phyloP scores from a whole-genome alignment of 371 early-diverging fungal species.

The Zopfochytrium polystomum region DNA sequence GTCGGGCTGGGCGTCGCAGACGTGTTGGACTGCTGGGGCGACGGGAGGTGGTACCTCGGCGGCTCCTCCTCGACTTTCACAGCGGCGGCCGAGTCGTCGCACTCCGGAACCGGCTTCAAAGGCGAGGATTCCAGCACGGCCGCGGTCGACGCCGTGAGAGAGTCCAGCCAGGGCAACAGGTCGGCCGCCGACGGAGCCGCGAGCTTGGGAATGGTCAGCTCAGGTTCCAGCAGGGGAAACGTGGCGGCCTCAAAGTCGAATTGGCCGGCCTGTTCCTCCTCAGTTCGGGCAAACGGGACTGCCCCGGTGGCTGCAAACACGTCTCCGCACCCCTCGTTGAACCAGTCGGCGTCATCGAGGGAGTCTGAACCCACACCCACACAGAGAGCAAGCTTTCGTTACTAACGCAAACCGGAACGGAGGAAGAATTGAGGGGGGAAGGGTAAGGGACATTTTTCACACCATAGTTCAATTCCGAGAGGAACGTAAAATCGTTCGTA shows the following conservation, averaged over 20 bases:
- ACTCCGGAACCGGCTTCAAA: not conserved
- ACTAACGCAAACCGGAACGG: too few relatives aligned
- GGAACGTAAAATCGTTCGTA: not conserved
- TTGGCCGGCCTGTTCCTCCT: not conserved
- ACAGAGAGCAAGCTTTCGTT: too few relatives aligned
- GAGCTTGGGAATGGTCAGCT: too few relatives aligned
- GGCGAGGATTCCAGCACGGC: not conserved
- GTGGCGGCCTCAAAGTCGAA: not conserved
- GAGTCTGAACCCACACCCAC: not conserved
- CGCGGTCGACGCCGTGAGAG: not conserved
- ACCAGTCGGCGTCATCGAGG: not conserved
- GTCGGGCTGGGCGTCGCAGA: not conserved
- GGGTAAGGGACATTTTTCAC: not conserved
- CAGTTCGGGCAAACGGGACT: not conserved
- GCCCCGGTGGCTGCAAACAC: not conserved
- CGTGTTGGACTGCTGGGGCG: not conserved
- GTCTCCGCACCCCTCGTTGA: not conserved
- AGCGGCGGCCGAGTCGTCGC: not conserved
- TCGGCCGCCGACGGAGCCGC: not conserved
- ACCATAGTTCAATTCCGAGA: not conserved
- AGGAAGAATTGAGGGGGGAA: too few relatives aligned
- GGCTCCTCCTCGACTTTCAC: not conserved
- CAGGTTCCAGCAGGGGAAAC: not conserved
- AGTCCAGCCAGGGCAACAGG: not conserved
- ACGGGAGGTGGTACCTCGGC: not conserved